Evolutionary conservation across 2,329 filamentous ascomycete species (phyloP), one percentile per base, ranked within the genome.

Genomic region (Zopfia rhizophila): DNA sequence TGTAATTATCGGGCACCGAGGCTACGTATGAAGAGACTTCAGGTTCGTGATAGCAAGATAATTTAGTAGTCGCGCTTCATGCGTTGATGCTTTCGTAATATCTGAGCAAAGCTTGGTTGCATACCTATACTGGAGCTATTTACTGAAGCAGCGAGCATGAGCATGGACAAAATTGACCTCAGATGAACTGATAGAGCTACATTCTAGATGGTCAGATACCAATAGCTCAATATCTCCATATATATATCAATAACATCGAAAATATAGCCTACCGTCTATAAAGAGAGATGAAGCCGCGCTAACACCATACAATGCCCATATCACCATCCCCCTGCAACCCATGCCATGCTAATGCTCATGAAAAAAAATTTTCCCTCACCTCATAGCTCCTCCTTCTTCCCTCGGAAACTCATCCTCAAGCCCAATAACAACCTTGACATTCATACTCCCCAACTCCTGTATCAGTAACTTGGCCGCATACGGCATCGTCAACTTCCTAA

Each of bases 371-470:
- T 5, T 5, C 27, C 16, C 30, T 21, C 18, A 24, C 19, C 12
- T 28, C 36, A 40, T 8, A 28, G 11, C 19, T 22, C 23, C 25
- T 48, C 40, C 43, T 45, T 48, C 38, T 37, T 36, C 40, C 33
- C 53, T 49, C 4, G 91, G 91, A 72, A 99, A 99, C 75, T 97
- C 91, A 68, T 99, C 94, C 63, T 91, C 91, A 56, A 99, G 75
- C 77, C 93, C 90, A 74, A 99, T 78, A 46, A 89, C 82, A 48
- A 96, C 93, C 52, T 92, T 89, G n/a, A 99, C 91, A 72, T 99
- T 99, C 94, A 99, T 99, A 72, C 91, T 96, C 66, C 96, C 87
- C 64, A 99, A 75, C 76, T 99, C 94, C 77, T 99, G 94, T 36
- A 97, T 90, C 44, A 99, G 77, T 67, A 99, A 76, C 81, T 99